A percentile compares a stretch with the other conserved stretches of the same genome.
phyloP scores from a whole-genome alignment of 345 rosid genomes.

The Balakata baccata region DNA sequence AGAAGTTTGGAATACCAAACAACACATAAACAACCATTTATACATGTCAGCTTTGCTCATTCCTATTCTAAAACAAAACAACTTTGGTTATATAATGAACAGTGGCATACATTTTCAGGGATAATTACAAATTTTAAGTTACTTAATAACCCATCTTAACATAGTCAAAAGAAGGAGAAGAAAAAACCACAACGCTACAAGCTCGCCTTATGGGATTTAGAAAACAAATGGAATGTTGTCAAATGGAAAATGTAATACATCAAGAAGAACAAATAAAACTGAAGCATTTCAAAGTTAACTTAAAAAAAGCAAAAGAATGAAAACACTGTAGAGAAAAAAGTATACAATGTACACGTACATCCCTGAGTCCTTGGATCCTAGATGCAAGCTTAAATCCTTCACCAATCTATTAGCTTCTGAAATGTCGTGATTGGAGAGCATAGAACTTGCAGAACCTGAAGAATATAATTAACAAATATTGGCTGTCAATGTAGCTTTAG shows the following conservation, averaged over 20 bases:
- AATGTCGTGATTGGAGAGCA: conserved; percentile 68
- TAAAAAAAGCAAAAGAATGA: too few species aligned
- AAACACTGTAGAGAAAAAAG: background rate
- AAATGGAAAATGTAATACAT: background rate
- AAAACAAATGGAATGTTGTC: background rate
- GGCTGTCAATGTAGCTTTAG: background rate
- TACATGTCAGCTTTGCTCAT: too few species aligned
- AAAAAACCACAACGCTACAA: background rate
- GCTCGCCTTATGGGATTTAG: background rate
- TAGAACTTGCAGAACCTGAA: conserved; percentile 79
- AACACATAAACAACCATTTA: background rate
- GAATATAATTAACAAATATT: background rate
- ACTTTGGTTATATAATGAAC: background rate
- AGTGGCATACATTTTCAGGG: background rate
- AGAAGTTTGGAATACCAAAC: background rate
- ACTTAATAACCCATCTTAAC: background rate
- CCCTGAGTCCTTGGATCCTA: conserved; percentile 45
- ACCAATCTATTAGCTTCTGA: conserved; percentile 61
- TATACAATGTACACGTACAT: conserved; percentile 41
- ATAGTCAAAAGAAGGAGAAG: background rate
- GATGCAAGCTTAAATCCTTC: conserved; percentile 45
- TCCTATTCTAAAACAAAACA: too few species aligned
- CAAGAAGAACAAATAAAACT: background rate
- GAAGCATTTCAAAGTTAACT: background rate
- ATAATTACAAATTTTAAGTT: background rate